A percentile compares a stretch with the other conserved stretches of the same genome.
These are phyloP conservation scores for Fusarium sp. DNA, from an alignment of 2,329 filamentous ascomycete species.

Conservation along the genomic window DNA sequence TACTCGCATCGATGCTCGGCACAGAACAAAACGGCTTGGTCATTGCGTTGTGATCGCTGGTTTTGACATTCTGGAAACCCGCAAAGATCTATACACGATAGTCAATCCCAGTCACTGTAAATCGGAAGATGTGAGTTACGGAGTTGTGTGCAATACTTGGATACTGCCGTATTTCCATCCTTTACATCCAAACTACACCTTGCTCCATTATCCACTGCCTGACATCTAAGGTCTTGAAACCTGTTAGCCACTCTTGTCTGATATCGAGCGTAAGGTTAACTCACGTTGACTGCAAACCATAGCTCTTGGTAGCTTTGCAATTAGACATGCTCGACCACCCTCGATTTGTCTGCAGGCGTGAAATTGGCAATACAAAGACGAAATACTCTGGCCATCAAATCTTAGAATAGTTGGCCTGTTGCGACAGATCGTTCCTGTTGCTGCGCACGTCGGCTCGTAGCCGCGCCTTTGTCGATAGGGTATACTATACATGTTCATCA, in stretches of 20 bases:
- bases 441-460: constrained; percentile 34
- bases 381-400: constrained; percentile 30
- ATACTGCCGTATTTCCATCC: constrained; percentile 25
- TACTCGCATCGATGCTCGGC: constrained; percentile 48
- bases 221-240: constrained; percentile 41
- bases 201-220: constrained; percentile 42
- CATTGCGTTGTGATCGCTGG: constrained; percentile 33
- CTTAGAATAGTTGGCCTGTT: constrained; percentile 33
- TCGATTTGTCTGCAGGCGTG: constrained; percentile 47
- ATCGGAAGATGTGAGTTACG: constrained; percentile 27
- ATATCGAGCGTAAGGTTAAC: constrained; percentile 4
- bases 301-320: constrained; percentile 42
- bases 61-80: constrained; percentile 41
- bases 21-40: constrained; percentile 46
- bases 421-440: constrained; percentile 40
- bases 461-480: constrained; percentile 1
- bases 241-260: constrained; percentile 11
- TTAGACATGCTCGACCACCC: constrained; percentile 36
- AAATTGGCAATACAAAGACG: constrained; percentile 42
- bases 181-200: constrained; percentile 43
- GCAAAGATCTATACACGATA: constrained; percentile 46
- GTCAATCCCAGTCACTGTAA: constrained; percentile 1
- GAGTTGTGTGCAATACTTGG: constrained; percentile 45
- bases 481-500: neutral
- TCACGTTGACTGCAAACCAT: constrained; percentile 45